Evolutionary conservation across 257 asterid genomes (phyloP), one percentile per base, ranked within the genome.

Genomic region (Solanum sitiens): DNA sequence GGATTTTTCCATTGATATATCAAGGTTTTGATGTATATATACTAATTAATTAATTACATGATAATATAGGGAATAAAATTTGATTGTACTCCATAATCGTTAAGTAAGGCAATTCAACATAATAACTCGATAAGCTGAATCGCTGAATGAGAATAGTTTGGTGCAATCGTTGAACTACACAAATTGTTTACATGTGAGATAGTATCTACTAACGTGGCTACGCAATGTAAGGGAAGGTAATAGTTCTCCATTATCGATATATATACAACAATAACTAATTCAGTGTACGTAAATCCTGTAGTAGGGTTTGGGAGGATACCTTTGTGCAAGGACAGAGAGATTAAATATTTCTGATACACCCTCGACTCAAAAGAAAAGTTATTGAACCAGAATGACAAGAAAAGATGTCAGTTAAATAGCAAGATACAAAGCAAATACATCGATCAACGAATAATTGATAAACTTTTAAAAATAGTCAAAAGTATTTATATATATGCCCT

Each of bases 1-100:
- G 53, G 89, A 89, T 91, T 88, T 90, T 11, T 87, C 89, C 91
- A 61, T 88, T 12, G 37, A 68, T 7, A 18, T 56, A 56, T 89
- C 56, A 80, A 61, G 2, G 0, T 3, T 44, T 85, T 35, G 7
- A 44, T 25, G 65, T 79, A 25, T 14, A 44, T 56, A 56, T 56
- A 53, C 63, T 53, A 56, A 18, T 56, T 56, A 56, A 56, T 25
- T 20, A 59, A 59, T 8, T 59, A 59, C 21, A 68, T 68, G 74
- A 59, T 59, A 68, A 68, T 27, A 21, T 27, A 27, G 74, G 37
- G 33, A 27, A 68, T 68, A 59, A 59, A 63, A 63, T n/a, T 63
- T 63, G 30, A 63, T 63, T 2, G 18, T 14, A 14, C 20, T 37
- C 1, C 30, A 27, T 27, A 27, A 27, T 27, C 30, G 1, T 27